A percentile compares a stretch with the other conserved stretches of the same genome.
phyloP scores from a whole-genome alignment of 495 filamentous ascomycete species.

The Parmelia sp. region DNA sequence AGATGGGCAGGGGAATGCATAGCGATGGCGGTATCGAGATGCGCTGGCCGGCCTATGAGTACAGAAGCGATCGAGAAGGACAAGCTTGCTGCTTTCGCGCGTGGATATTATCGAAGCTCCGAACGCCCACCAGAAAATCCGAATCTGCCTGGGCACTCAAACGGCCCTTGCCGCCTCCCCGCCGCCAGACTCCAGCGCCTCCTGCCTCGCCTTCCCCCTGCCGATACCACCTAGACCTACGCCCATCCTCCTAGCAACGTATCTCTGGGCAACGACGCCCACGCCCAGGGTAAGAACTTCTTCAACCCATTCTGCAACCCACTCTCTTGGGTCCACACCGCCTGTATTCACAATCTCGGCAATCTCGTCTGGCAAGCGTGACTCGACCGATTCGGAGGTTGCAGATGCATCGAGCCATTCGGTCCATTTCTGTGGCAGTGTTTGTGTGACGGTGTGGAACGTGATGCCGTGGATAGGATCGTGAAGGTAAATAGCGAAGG shows the following conservation, averaged over 20 bases:
- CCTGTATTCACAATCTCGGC: conserved; percentile 79
- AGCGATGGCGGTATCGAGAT: conserved; percentile 14
- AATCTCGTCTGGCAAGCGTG: conserved; percentile 71
- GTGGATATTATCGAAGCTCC: background rate
- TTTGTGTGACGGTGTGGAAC: conserved; percentile 76
- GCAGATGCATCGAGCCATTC: conserved; percentile 81
- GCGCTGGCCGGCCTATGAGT: too few relatives aligned
- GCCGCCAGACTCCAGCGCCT: conserved; percentile 63
- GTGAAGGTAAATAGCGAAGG: conserved; percentile 85
- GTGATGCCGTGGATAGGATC: conserved; percentile 89
- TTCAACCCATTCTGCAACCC: conserved; percentile 96
- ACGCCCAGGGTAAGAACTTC: conserved; percentile 73
- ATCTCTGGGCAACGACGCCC: conserved; percentile 88
- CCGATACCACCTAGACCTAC: conserved; percentile 70
- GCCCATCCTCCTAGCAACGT: conserved; percentile 92
- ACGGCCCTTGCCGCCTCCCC: conserved; percentile 75
- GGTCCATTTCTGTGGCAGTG: conserved; percentile 80
- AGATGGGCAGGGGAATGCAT: background rate
- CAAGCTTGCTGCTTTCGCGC: background rate
- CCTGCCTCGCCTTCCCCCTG: conserved; percentile 71
- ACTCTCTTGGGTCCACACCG: conserved; percentile 90
- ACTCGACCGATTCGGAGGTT: conserved; percentile 33
- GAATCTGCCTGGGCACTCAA: background rate
- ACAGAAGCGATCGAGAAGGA: background rate
- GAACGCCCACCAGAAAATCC: conserved; percentile 1